Evolutionary conservation across 116 monocot genomes (phyloP).

Genomic region (Thalassia testudinum): DNA sequence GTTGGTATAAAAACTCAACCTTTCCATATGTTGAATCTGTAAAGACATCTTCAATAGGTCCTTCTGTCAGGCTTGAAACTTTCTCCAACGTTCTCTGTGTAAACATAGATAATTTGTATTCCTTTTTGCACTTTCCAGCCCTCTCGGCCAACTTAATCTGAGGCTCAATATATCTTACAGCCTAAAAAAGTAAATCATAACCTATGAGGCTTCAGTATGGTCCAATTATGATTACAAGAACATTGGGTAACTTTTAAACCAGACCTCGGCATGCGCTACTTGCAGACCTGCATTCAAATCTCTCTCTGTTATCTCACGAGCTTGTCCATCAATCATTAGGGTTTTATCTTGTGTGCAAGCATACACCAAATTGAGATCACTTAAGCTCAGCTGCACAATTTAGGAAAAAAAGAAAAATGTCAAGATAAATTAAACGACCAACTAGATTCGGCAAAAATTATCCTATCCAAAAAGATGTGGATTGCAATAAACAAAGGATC

Average conservation of each 20-base stretch:
- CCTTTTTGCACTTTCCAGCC: conserved; percentile 84
- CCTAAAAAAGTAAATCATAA: conserved; percentile 28
- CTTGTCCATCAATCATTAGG: conserved; percentile 98
- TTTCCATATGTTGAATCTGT: conserved; percentile 90
- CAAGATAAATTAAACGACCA: neutral
- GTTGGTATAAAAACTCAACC: conserved; percentile 18
- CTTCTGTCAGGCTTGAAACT: conserved; percentile 45
- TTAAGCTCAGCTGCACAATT: conserved; percentile 55
- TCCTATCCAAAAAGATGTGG: neutral
- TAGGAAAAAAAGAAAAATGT: neutral
- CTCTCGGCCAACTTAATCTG: conserved; percentile 84
- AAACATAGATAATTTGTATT: conserved; percentile 78
- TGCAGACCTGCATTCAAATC: conserved; percentile 74
- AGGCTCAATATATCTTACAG: conserved; percentile 86
- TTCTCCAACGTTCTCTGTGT: conserved; percentile 58
- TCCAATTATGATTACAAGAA: neutral
- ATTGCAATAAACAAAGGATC: no score
- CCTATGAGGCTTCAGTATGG: neutral
- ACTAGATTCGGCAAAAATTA: no score
- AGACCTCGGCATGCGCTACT: conserved; percentile 89
- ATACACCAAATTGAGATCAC: conserved; percentile 97
- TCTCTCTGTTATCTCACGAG: conserved; percentile 84
- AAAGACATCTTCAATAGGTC: conserved; percentile 77
- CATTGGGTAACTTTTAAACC: conserved; percentile 1
- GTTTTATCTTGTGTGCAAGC: conserved; percentile 90